phyloP scores from a whole-genome alignment of 768 basidiomycete species.

The Leccinum boreale region DNA sequence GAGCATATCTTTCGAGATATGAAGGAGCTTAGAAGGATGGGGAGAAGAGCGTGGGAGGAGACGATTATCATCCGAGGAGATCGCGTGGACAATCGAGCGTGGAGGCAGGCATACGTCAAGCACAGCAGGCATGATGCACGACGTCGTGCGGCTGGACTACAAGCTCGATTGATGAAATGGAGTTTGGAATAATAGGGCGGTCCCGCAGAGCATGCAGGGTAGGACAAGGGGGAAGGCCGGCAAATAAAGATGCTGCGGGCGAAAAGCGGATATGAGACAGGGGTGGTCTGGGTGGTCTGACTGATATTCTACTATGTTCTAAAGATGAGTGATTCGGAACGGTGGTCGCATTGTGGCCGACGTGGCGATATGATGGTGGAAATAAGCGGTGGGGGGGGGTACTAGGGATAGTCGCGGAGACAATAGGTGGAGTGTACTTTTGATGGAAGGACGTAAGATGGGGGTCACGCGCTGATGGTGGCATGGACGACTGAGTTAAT shows the following conservation, averaged over 20 bases:
- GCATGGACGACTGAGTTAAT: conserved; percentile 3
- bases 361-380: not conserved
- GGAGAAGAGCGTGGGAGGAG: conserved; percentile 3
- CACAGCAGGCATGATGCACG: conserved; percentile 6
- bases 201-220: conserved; percentile 16
- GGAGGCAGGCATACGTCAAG: conserved; percentile 15
- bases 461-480: conserved; percentile 14
- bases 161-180: conserved; percentile 1
- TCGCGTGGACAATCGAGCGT: conserved; percentile 1
- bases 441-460: conserved; percentile 9
- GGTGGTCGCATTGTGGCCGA: not conserved
- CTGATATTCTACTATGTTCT: not conserved
- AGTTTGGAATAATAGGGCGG: conserved; percentile 15
- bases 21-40: not conserved
- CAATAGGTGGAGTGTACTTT: not conserved
- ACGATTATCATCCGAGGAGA: conserved; percentile 24
- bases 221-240: not conserved
- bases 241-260: conserved; percentile 13
- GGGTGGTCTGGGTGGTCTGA: not conserved
- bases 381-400: not conserved
- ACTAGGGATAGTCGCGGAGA: not conserved
- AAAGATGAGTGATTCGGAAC: not conserved
- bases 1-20: conserved; percentile 18
- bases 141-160: not conserved
- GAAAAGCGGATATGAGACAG: conserved; percentile 2